phyloP scores from a whole-genome alignment of 768 basidiomycete species.

The Leccinum longicurvipes region DNA sequence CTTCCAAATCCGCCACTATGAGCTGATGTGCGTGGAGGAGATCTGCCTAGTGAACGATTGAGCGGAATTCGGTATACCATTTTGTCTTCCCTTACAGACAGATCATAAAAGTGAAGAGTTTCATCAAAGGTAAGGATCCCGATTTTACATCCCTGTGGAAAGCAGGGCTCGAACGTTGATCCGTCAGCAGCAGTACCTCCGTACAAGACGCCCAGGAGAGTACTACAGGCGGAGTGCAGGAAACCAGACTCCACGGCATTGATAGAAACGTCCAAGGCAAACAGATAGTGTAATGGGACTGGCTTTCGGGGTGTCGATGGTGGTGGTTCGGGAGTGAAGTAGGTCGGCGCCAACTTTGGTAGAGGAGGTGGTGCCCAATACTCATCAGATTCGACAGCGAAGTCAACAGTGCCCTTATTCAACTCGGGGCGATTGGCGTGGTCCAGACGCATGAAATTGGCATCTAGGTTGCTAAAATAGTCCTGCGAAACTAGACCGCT shows the following conservation, averaged over 20 bases:
- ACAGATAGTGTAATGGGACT: conserved; percentile 70
- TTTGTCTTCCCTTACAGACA: conserved; percentile 58
- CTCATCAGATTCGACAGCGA: conserved; percentile 64
- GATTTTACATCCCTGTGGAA: conserved; percentile 55
- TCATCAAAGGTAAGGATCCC: conserved; percentile 82
- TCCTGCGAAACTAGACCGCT: conserved; percentile 58
- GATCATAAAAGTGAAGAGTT: conserved; percentile 82
- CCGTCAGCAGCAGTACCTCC: conserved; percentile 46
- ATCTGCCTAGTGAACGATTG: conserved; percentile 37
- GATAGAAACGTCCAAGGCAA: conserved; percentile 80
- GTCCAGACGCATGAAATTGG: conserved; percentile 74
- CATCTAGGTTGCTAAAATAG: conserved; percentile 84
- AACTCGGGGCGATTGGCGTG: conserved; percentile 82
- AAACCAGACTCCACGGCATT: conserved; percentile 70
- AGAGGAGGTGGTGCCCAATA: conserved; percentile 84
- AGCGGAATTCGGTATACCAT: conserved; percentile 12
- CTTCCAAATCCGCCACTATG: conserved; percentile 86
- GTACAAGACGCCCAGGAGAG: conserved; percentile 62
- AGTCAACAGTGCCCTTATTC: conserved; percentile 89
- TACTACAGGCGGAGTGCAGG: conserved; percentile 59
- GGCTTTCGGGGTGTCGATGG: conserved; percentile 50
- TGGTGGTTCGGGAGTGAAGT: conserved; percentile 49
- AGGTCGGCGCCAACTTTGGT: conserved; percentile 49
- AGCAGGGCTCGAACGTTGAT: conserved; percentile 43
- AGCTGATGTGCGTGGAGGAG: conserved; percentile 59